phyloP scores from a whole-genome alignment of 2,329 filamentous ascomycete genomes.

The Arthrobotrys sinensis region DNA sequence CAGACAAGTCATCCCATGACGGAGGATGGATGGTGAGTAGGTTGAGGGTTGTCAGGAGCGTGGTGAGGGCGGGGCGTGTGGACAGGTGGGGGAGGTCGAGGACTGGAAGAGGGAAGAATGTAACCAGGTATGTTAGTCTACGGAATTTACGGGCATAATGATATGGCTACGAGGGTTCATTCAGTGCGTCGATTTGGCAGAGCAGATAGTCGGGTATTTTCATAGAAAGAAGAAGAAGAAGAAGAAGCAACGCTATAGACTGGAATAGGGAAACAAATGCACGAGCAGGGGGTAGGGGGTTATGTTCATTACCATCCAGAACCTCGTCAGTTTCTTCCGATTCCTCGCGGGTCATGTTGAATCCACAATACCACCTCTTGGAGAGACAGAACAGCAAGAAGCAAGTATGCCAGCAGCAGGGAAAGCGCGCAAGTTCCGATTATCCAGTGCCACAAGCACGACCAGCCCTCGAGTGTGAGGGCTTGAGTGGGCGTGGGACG shows the following conservation, averaged over 20 bases:
- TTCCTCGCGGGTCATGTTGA: constrained; percentile 51
- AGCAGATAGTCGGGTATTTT: constrained; percentile 32
- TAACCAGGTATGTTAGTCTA: constrained; percentile 17
- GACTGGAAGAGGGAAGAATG: constrained; percentile 68
- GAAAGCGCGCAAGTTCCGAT: constrained; percentile 39
- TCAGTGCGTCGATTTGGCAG: background rate
- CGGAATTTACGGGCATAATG: constrained; percentile 19
- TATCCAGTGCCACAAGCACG: constrained; percentile 28
- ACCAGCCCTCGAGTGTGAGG: constrained; percentile 4
- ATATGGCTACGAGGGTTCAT: constrained; percentile 8
- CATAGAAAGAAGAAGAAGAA: background rate
- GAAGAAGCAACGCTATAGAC: constrained; percentile 19
- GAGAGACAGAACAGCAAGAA: background rate
- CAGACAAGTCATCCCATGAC: constrained; percentile 74
- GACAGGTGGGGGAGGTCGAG: constrained; percentile 87
- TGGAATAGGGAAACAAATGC: constrained; percentile 36
- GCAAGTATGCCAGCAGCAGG: background rate
- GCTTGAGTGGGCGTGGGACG: background rate
- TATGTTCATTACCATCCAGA: constrained; percentile 50
- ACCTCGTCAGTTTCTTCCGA: constrained; percentile 44
- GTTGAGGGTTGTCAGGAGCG: constrained; percentile 77
- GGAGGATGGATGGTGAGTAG: constrained; percentile 78
- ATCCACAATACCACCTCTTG: background rate
- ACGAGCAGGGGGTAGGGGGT: constrained; percentile 17
- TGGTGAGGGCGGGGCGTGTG: constrained; percentile 78